phyloP scores from a whole-genome alignment of 106 monocot genomes.

The Posidonia australis region DNA sequence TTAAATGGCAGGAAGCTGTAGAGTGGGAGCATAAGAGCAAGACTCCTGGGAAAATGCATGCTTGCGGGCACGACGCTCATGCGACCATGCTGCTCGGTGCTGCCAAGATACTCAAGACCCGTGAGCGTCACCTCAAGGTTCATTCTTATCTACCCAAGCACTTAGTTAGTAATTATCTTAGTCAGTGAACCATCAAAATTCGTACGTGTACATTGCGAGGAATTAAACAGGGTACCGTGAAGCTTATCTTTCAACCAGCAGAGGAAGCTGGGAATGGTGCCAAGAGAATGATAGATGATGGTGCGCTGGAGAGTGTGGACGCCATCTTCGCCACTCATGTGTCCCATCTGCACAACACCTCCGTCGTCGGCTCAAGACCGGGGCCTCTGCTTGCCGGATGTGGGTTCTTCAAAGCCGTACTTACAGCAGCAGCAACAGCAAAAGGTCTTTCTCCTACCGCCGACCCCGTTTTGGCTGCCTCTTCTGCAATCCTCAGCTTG shows the following conservation, averaged over 20 bases:
- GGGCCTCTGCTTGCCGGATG: conserved; percentile 84
- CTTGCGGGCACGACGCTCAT: conserved; percentile 24
- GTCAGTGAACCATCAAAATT: too few relatives aligned
- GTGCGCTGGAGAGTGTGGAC: conserved; percentile 53
- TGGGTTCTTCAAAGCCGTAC: conserved; percentile 64
- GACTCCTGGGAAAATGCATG: conserved; percentile 16
- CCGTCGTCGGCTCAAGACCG: conserved; percentile 46
- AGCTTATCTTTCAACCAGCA: conserved; percentile 81
- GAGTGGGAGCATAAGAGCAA: conserved; percentile 73
- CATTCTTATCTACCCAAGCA: too few relatives aligned
- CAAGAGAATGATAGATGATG: conserved; percentile 75
- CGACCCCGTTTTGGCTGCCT: conserved; percentile 53
- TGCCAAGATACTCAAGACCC: conserved; percentile 23
- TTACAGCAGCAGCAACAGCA: conserved; percentile 7
- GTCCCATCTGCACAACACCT: conserved; percentile 33
- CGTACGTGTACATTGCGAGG: too few relatives aligned
- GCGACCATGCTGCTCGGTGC: conserved; percentile 18
- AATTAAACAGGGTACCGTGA: conserved; percentile 61
- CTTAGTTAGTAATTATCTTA: too few relatives aligned
- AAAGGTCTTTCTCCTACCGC: neutral
- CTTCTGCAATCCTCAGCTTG: conserved; percentile 51
- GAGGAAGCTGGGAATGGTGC: conserved; percentile 82
- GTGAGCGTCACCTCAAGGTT: conserved; percentile 45
- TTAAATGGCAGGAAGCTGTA: conserved; percentile 44
- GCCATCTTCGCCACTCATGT: conserved; percentile 84